phyloP scores from a whole-genome alignment of 768 basidiomycete species.

The Lactifluus subvellereus region DNA sequence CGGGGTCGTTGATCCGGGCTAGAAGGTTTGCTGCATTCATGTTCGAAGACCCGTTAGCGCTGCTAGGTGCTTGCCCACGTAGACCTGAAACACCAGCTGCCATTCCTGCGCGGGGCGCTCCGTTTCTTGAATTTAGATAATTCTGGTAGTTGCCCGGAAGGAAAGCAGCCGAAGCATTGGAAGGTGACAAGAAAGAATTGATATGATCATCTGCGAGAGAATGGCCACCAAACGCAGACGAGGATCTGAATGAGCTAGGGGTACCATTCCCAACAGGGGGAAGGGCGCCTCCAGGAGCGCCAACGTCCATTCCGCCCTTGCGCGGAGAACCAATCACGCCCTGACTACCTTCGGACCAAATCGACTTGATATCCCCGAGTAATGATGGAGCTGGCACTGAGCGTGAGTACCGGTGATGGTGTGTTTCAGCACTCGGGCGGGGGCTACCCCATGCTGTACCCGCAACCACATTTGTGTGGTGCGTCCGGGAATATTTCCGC shows the following conservation, averaged over 20 bases:
- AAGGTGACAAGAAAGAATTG: slow-evolving; percentile 49
- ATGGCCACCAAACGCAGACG: slow-evolving; percentile 35
- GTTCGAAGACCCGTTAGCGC: slow-evolving; percentile 13
- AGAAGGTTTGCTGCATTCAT: slow-evolving; percentile 25
- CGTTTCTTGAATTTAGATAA: slow-evolving; percentile 48
- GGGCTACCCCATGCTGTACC: slow-evolving; percentile 19
- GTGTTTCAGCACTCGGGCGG: slow-evolving; percentile 28
- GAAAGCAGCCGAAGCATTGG: slow-evolving; percentile 80
- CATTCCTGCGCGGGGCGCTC: slow-evolving; percentile 29
- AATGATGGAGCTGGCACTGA: slow-evolving; percentile 76
- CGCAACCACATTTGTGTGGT: slow-evolving; percentile 34
- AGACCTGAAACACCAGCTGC: slow-evolving; percentile 26
- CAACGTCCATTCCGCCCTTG: slow-evolving; percentile 23
- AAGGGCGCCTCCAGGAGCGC: slow-evolving; percentile 22
- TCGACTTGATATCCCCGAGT: slow-evolving; percentile 68
- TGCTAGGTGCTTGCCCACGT: slow-evolving; percentile 15
- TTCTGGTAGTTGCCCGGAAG: slow-evolving; percentile 64
- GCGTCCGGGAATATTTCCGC: slow-evolving; percentile 75
- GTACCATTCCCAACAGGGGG: slow-evolving; percentile 37
- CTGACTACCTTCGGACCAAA: slow-evolving; percentile 63
- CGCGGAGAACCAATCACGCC: slow-evolving; percentile 35
- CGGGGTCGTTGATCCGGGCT: slow-evolving; percentile 24
- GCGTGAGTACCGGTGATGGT: slow-evolving; percentile 70
- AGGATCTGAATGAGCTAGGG: slow-evolving; percentile 49
- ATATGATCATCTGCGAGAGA: slow-evolving; percentile 33